Percentiles rank a stretch among this genome's conserved stretches.
Conservation (phyloP, 2,329 filamentous ascomycete species). For the Blumeria hordei region DNA sequence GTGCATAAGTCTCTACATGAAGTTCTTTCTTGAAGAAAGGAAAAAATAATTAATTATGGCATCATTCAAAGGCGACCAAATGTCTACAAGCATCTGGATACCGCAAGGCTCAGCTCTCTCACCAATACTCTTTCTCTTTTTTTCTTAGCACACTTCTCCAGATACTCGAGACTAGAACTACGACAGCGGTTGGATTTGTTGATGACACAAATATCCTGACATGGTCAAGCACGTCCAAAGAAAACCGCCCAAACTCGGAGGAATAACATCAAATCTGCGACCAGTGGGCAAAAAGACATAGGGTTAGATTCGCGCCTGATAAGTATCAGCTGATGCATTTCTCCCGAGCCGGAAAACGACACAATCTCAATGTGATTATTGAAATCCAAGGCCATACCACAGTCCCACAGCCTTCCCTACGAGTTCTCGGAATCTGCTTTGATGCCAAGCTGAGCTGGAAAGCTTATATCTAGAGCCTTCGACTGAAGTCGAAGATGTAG, state of each 20-base stretch:
- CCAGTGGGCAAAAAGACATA: background rate
- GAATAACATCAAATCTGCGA: too few relatives aligned
- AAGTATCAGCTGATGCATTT: background rate
- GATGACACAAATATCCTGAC: background rate
- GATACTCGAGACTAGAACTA: background rate
- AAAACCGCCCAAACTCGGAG: background rate
- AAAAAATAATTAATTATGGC: background rate
- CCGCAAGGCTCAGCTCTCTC: background rate
- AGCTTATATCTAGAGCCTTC: too few relatives aligned
- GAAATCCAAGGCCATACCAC: background rate
- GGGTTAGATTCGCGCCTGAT: background rate
- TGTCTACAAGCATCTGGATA: background rate
- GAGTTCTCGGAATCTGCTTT: background rate
- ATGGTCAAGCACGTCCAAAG: background rate
- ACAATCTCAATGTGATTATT: background rate
- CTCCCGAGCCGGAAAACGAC: too few relatives aligned
- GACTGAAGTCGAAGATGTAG: too few relatives aligned
- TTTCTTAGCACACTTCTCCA: background rate
- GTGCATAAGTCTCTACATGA: background rate
- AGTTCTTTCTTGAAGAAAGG: background rate
- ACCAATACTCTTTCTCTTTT: background rate
- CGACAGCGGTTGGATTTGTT: background rate
- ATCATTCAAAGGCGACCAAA: background rate
- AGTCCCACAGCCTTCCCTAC: background rate
- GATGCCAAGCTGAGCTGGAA: background rate